Evolutionary conservation across 495 filamentous ascomycete genomes (phyloP).

Genomic region (Xylaria acuta): DNA sequence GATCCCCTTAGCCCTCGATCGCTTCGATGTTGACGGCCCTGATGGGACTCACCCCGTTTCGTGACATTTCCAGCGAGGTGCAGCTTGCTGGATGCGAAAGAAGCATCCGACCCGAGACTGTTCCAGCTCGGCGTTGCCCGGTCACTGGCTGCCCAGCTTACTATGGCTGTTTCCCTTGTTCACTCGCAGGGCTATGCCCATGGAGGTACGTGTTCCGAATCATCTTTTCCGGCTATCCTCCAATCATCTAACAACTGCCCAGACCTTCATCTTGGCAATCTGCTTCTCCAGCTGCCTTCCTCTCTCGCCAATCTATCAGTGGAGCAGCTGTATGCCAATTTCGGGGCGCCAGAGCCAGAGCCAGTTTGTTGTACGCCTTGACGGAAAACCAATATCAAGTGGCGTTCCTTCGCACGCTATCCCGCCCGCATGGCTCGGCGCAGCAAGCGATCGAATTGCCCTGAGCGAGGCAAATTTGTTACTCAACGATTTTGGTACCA

Average conservation of each 20-base stretch:
- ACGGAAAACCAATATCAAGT: slow-evolving; percentile 28
- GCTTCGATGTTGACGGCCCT: slow-evolving; percentile 48
- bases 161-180: slow-evolving; percentile 27
- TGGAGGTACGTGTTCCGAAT: slow-evolving; percentile 37
- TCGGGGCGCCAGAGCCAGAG: slow-evolving; percentile 36
- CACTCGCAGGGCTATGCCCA: slow-evolving; percentile 48
- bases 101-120: slow-evolving; percentile 41
- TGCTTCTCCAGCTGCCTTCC: slow-evolving; percentile 47
- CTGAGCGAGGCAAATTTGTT: slow-evolving; percentile 40
- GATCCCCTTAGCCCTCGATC: slow-evolving; percentile 48
- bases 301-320: slow-evolving; percentile 41
- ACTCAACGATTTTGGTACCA: slow-evolving; percentile 49
- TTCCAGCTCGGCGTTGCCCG: slow-evolving; percentile 52
- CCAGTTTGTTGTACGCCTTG: slow-evolving; percentile 33
- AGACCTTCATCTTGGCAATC: slow-evolving; percentile 49
- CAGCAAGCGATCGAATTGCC: slow-evolving; percentile 29
- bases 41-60: slow-evolving; percentile 52
- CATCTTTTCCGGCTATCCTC: neutral
- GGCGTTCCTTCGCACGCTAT: slow-evolving; percentile 32
- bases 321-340: slow-evolving; percentile 42
- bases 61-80: slow-evolving; percentile 40
- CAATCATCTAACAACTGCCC: neutral
- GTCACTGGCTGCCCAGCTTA: slow-evolving; percentile 49
- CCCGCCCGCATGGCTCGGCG: slow-evolving; percentile 35
- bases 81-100: slow-evolving; percentile 43